Conservation (phyloP, 2,329 filamentous ascomycete species). For the Sporothrix pseudoabietina region DNA sequence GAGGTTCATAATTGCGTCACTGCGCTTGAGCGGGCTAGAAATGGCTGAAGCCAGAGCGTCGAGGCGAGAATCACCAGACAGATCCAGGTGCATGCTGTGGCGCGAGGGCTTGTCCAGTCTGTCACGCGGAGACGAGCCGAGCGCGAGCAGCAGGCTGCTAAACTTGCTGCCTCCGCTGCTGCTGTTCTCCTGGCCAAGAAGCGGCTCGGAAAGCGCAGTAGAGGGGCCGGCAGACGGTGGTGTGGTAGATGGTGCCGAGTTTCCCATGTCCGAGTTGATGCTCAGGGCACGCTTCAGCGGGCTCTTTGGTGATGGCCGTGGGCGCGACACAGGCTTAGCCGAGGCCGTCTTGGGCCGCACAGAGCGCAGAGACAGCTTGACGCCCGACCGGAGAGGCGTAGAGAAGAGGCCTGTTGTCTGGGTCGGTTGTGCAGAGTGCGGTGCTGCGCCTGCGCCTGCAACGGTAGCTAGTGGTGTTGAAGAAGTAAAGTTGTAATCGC, state of each 20-base stretch:
- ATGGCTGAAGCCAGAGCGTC: constrained; percentile 57
- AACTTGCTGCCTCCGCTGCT: constrained; percentile 40
- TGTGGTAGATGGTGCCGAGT: constrained; percentile 59
- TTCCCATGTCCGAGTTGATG: constrained; percentile 70
- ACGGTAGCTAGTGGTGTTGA: constrained; percentile 26
- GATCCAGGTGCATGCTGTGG: constrained; percentile 61
- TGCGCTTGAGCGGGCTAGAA: constrained; percentile 87
- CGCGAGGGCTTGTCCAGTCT: constrained; percentile 53
- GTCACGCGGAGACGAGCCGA: constrained; percentile 49
- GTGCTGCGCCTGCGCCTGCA: constrained; percentile 32
- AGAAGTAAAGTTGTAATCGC: constrained; percentile 24
- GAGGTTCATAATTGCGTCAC: constrained; percentile 84
- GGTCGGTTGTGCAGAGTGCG: constrained; percentile 33
- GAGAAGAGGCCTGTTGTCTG: constrained; percentile 51
- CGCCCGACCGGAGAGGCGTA: constrained; percentile 66
- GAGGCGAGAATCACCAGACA: constrained; percentile 53
- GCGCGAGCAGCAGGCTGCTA: constrained; percentile 39
- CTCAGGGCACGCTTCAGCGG: constrained; percentile 77
- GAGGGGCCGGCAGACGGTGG: constrained; percentile 47
- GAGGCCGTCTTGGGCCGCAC: constrained; percentile 61
- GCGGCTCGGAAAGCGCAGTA: constrained; percentile 34
- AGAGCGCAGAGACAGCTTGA: constrained; percentile 67
- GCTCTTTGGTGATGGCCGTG: constrained; percentile 74
- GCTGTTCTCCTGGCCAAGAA: constrained; percentile 50
- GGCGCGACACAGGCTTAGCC: constrained; percentile 58